Conservation (phyloP, 345 rosid genomes). For the Eucalyptus curtisii region DNA sequence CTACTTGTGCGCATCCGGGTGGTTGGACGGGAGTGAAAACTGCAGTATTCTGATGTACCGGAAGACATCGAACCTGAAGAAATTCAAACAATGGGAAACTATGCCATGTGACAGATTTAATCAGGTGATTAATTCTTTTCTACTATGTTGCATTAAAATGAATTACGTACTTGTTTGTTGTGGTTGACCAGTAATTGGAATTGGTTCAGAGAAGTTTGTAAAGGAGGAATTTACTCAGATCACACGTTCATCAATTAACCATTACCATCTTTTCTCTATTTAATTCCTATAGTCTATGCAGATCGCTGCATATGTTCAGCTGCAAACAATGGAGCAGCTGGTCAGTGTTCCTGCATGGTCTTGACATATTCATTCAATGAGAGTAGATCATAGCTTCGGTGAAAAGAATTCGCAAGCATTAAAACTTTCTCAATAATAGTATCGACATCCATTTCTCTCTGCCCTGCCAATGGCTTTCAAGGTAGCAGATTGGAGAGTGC, state of each 20-base stretch:
- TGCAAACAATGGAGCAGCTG: slow-evolving; percentile 61
- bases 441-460: not conserved
- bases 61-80: too few relatives aligned
- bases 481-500: not conserved
- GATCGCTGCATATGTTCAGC: slow-evolving; percentile 96
- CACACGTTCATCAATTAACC: not conserved
- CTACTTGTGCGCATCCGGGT: slow-evolving; percentile 27
- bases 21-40: slow-evolving; percentile 90
- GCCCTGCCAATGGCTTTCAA: not conserved
- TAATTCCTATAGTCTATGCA: too few relatives aligned
- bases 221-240: not conserved
- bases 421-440: not conserved
- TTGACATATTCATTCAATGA: not conserved
- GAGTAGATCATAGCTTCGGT: not conserved
- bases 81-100: too few relatives aligned
- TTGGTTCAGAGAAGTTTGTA: not conserved
- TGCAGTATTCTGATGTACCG: slow-evolving; percentile 43
- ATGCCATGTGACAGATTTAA: slow-evolving; percentile 9
- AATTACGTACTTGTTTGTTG: not conserved
- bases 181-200: not conserved
- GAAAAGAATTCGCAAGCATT: not conserved
- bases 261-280: too few relatives aligned
- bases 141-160: not conserved
- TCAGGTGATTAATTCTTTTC: slow-evolving; percentile 31
- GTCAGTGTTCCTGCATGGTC: slow-evolving; percentile 39